These are phyloP conservation scores for Podospora sp. DNA, from an alignment of 495 filamentous ascomycete genomes.

Conservation along the genomic window DNA sequence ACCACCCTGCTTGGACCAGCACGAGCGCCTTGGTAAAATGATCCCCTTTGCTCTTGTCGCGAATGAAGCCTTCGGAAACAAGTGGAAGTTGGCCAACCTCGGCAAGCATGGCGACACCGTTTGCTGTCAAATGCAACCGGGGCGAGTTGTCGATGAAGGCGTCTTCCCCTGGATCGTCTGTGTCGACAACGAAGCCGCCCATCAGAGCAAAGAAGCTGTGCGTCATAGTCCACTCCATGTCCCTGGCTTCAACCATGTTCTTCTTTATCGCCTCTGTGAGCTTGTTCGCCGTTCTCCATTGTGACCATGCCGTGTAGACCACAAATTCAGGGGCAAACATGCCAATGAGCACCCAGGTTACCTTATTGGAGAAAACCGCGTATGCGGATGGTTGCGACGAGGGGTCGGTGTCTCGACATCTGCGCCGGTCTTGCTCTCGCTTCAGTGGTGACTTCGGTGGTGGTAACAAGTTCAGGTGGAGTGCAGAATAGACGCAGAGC, in stretches of 20 bases:
- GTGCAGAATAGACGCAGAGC: not conserved
- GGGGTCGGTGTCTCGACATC: not conserved
- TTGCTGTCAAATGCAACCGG: not conserved
- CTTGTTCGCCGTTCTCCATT: not conserved
- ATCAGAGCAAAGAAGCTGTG: constrained; percentile 4
- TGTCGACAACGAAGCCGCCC: not conserved
- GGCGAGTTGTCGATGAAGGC: not conserved
- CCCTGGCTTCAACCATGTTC: not conserved
- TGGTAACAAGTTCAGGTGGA: not conserved
- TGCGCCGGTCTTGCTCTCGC: not conserved
- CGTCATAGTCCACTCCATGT: constrained; percentile 2
- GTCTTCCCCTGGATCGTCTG: not conserved
- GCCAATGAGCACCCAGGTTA: not conserved
- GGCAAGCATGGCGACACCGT: not conserved
- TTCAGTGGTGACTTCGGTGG: not conserved
- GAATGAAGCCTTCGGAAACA: not conserved
- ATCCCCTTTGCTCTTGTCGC: constrained; percentile 5
- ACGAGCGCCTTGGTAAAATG: not conserved
- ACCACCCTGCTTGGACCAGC: not conserved
- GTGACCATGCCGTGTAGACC: not conserved
- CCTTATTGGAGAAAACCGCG: not conserved
- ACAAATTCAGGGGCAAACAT: not conserved
- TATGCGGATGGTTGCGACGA: not conserved
- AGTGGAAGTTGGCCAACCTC: not conserved
- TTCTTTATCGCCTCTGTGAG: not conserved